Percentiles rank a stretch among this genome's conserved stretches.
Conservation (phyloP, 495 filamentous ascomycete genomes). For the Bathelium albidoporum region DNA sequence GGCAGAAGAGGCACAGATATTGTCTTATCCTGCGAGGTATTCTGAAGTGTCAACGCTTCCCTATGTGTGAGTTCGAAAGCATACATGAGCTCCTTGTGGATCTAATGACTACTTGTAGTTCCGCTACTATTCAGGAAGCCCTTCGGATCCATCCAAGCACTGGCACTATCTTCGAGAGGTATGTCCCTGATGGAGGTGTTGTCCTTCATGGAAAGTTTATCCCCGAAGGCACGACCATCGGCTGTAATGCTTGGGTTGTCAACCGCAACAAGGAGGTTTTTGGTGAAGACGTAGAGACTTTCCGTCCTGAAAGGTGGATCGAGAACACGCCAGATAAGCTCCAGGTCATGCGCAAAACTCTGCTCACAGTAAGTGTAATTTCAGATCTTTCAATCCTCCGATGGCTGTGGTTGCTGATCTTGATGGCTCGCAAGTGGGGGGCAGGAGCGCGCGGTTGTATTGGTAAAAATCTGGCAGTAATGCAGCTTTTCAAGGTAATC, state of each 20-base stretch:
- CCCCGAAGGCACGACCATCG: constrained; percentile 17
- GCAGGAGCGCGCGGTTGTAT: constrained; percentile 24
- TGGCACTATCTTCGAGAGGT: constrained; percentile 29
- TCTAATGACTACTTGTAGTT: constrained; percentile 28
- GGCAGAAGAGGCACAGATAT: constrained; percentile 29
- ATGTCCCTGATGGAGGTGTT: constrained; percentile 33
- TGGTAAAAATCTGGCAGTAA: constrained; percentile 23
- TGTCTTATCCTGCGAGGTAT: constrained; percentile 25
- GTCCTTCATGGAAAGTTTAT: constrained; percentile 31
- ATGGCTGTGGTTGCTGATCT: neutral
- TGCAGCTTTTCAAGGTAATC: constrained; percentile 26
- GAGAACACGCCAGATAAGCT: neutral
- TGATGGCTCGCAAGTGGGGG: constrained; percentile 14
- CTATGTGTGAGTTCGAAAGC: constrained; percentile 17
- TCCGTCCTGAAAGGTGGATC: constrained; percentile 18
- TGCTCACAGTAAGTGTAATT: no score
- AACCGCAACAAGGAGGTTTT: constrained; percentile 18
- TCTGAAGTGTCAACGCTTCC: constrained; percentile 11
- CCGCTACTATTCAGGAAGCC: constrained; percentile 27
- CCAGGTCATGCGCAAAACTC: neutral
- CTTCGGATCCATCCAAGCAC: constrained; percentile 33
- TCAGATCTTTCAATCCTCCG: no score
- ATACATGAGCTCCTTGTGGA: constrained; percentile 26
- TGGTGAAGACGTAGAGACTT: constrained; percentile 19
- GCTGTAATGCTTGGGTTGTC: constrained; percentile 20